phyloP scores from a whole-genome alignment of 2,329 filamentous ascomycete genomes.

The Hymenoscyphus fructigenus region DNA sequence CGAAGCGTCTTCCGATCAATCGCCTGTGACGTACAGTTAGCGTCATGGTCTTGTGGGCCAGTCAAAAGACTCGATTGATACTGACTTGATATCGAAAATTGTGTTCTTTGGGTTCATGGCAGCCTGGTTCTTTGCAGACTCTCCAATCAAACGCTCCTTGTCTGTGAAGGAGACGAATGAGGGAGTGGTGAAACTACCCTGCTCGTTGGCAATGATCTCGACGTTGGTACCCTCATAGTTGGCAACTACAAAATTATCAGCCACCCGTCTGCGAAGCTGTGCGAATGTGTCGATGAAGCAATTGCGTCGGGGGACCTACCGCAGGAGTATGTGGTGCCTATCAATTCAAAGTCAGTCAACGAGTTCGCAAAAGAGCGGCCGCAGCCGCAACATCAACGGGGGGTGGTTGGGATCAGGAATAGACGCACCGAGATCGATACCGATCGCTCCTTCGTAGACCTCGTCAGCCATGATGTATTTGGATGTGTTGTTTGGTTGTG shows the following conservation, averaged over 20 bases:
- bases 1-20: constrained; percentile 93
- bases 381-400: neutral
- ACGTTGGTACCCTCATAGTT: constrained; percentile 99
- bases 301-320: constrained; percentile 27
- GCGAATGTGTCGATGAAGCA: neutral
- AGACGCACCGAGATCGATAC: constrained; percentile 94
- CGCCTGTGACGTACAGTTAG: constrained; percentile 58
- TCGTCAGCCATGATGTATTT: constrained; percentile 82
- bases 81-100: constrained; percentile 98
- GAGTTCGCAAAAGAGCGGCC: neutral
- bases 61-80: constrained; percentile 25
- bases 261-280: constrained; percentile 9
- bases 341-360: constrained; percentile 32
- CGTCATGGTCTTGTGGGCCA: neutral
- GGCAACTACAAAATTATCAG: constrained; percentile 59
- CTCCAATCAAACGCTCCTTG: constrained; percentile 98
- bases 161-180: constrained; percentile 99
- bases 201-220: constrained; percentile 99
- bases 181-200: constrained; percentile 97
- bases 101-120: constrained; percentile 99
- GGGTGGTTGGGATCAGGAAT: neutral
- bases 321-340: constrained; percentile 99
- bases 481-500: neutral
- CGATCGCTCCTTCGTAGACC: constrained; percentile 99
- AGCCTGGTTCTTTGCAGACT: constrained; percentile 99